Base-by-base conservation (phyloP, 78 protist species). In the Monocercomonoides exilis region DNA sequence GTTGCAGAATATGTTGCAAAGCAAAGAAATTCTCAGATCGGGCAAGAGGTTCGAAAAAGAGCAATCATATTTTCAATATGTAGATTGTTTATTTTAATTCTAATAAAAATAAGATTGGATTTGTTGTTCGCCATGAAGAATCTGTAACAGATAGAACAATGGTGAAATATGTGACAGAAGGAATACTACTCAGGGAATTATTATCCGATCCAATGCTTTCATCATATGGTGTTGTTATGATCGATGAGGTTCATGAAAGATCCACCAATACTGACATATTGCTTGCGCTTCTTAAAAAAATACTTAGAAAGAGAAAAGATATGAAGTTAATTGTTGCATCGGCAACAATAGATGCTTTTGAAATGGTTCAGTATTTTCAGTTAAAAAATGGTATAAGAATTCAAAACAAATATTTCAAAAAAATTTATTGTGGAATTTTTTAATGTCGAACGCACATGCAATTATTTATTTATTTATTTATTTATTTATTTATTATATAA, bases 161-260 rank as follows among this genome's bases (percentile, higher is more conserved):
- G 42, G 84, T 97, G 41, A 91, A 91, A 34, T 97, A 90, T 79
- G 35, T 91, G 87, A 98, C 99, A 0, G 99, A 98, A 41, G 99
- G 99, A 33, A 88, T 93, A 91, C 91, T 96, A 42, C 42, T 96
- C 63, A 45, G 96, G 1, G 99, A 96, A 87, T 63, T 87, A 54
- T 85, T 95, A 87, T n/a, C 41, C 6, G 94, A 95, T 46, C 96
- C 97, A 2, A 84, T 93, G 38, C 90, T 97, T 11, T 0, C n/a
- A 0, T 81, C 84, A 4, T 96, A 96, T 84, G 77, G 91, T 1
- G 94, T 92, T 43, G 32, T 97, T 0, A 93, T 97, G 90, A 81
- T 97, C n/a, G 99, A 97, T 86, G 99, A 97, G 46, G 98, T 98
- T 2, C 99, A 97, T 85, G 99, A 97, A 80, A 88, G 99, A n/a